Base-by-base conservation (phyloP, 257 asterid species). In the Rubia yunnanensis region DNA sequence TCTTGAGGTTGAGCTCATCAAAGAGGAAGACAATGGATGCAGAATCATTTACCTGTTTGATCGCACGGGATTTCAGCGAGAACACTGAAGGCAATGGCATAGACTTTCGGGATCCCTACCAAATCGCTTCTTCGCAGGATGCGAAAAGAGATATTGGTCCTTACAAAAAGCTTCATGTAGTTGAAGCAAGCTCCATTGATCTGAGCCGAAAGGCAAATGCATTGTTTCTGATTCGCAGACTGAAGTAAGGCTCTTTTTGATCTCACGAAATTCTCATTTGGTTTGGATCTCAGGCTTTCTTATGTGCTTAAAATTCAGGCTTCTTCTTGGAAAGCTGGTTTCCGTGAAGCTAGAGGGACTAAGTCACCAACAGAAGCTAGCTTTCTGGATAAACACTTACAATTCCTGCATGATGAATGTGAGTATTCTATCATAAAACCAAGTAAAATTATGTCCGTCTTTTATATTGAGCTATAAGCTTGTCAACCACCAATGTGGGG, bases 381-480 rank as follows among this genome's bases (percentile, higher is more conserved):
- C 96, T 2, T 89, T 87, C 83, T 89, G 96, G 95, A 89, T 89
- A 69, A 87, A 89, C 74, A 71, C 77, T 50, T 89, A 89, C 62
- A 89, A 89, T 79, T 80, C 96, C 23, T 87, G 95, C 80, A 74
- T 87, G 65, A 89, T 89, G 95, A 89, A 89, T 64, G 94, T 89
- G 81, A 82, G 85, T 18, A 0, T 24, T 49, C 26, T n/a, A n/a
- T n/a, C n/a, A n/a, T n/a, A n/a, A n/a, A n/a, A n/a, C n/a, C n/a
- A n/a, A n/a, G n/a, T n/a, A n/a, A n/a, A n/a, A n/a, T n/a, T n/a
- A n/a, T n/a, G n/a, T n/a, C n/a, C n/a, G n/a, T n/a, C n/a, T n/a
- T n/a, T n/a, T n/a, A n/a, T n/a, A n/a, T n/a, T n/a, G n/a, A n/a
- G n/a, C n/a, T n/a, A n/a, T n/a, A n/a, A n/a, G n/a, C n/a, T n/a